phyloP scores from a whole-genome alignment of 1,139 yeast genomes.

The Geotrichum citri-aurantii region DNA sequence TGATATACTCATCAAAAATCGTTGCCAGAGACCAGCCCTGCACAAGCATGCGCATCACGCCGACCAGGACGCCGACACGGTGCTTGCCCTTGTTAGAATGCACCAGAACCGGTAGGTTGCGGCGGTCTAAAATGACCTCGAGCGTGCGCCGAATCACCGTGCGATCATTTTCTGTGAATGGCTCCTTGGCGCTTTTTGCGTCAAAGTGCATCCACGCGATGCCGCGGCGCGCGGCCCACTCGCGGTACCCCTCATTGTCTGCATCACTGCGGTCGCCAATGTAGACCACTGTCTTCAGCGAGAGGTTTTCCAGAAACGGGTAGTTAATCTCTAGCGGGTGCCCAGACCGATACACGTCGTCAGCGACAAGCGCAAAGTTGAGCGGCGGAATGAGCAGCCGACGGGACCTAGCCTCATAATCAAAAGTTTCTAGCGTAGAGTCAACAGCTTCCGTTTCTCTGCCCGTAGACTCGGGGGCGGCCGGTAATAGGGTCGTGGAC shows the following conservation, averaged over 20 bases:
- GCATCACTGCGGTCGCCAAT: constrained; percentile 62
- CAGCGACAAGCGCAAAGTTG: constrained; percentile 83
- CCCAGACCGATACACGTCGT: constrained; percentile 83
- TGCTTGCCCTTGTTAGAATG: constrained; percentile 97
- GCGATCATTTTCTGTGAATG: constrained; percentile 56
- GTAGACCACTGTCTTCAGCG: constrained; percentile 69
- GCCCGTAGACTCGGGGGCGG: too few relatives aligned
- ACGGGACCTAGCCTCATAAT: not conserved
- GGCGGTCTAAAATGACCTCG: constrained; percentile 55
- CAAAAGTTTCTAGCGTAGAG: too few relatives aligned
- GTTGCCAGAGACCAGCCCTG: constrained; percentile 96
- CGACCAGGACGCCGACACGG: constrained; percentile 85
- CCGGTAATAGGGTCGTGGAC: not conserved
- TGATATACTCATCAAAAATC: constrained; percentile 86
- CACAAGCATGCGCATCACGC: constrained; percentile 72
- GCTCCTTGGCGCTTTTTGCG: constrained; percentile 71
- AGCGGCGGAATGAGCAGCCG: constrained; percentile 68
- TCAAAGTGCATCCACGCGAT: constrained; percentile 57
- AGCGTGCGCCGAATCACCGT: constrained; percentile 57
- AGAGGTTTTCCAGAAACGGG: constrained; percentile 62
- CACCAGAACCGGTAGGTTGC: constrained; percentile 78
- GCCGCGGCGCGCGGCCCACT: constrained; percentile 53
- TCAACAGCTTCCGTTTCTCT: too few relatives aligned
- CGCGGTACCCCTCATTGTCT: constrained; percentile 54
- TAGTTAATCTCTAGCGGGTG: constrained; percentile 87